Conservation (phyloP, 164 flowering plant genomes). For the Akebia trifoliata region DNA sequence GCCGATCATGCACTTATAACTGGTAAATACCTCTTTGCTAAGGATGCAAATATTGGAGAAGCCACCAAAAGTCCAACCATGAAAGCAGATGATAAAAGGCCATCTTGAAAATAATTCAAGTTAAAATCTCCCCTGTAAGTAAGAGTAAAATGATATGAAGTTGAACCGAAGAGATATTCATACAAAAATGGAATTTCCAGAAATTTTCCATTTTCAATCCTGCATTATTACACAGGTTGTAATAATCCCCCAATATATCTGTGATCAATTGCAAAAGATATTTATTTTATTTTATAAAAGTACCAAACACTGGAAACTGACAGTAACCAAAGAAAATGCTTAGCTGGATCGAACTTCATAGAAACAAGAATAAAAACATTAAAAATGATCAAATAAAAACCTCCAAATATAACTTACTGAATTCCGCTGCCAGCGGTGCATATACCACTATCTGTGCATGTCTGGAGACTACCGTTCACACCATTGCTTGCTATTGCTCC, state of each 20-base stretch:
- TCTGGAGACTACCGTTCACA: constrained; percentile 70
- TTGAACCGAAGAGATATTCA: background rate
- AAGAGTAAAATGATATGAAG: constrained; percentile 1
- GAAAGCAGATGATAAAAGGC: constrained; percentile 91
- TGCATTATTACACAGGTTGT: no score
- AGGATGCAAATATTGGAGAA: constrained; percentile 92
- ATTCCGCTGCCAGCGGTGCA: constrained; percentile 82
- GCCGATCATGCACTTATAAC: background rate
- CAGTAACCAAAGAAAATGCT: no score
- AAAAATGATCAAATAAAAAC: constrained; percentile 7
- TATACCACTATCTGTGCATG: constrained; percentile 56
- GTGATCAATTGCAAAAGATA: no score
- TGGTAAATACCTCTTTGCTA: constrained; percentile 70
- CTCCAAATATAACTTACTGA: constrained; percentile 57
- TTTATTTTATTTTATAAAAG: no score
- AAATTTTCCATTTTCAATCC: background rate
- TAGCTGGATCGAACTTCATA: background rate
- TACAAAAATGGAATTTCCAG: background rate
- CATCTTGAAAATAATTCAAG: constrained; percentile 87
- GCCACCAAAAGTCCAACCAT: constrained; percentile 98
- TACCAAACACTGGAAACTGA: no score
- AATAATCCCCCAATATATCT: no score
- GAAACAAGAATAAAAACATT: background rate
- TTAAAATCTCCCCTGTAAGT: constrained; percentile 75
- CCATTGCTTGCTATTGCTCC: constrained; percentile 98